Evolutionary conservation across 495 filamentous ascomycete genomes (phyloP).

Genomic region (Neurospora africana): DNA sequence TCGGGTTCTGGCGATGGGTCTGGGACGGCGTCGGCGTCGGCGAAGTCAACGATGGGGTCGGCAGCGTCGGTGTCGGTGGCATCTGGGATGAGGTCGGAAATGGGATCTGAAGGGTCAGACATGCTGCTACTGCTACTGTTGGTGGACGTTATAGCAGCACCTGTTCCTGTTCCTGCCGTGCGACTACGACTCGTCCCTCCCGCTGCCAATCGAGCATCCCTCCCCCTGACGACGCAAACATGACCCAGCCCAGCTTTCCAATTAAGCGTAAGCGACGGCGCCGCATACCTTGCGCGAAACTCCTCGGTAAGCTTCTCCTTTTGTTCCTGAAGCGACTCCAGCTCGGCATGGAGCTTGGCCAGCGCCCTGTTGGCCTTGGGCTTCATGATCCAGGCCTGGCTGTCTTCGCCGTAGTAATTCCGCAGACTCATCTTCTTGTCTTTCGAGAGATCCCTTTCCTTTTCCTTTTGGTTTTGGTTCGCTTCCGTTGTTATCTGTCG

Average conservation of each 20-base stretch:
- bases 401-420: conserved; percentile 42
- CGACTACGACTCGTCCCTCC: neutral
- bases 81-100: neutral
- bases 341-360: conserved; percentile 50
- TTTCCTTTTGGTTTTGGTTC: conserved; percentile 11
- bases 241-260: conserved; percentile 81
- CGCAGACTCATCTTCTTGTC: conserved; percentile 22
- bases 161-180: neutral
- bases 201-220: conserved; percentile 39
- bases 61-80: neutral
- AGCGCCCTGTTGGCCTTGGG: conserved; percentile 56
- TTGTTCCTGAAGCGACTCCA: conserved; percentile 46
- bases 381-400: conserved; percentile 82
- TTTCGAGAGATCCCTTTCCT: conserved; percentile 24
- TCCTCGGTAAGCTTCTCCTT: conserved; percentile 48
- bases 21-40: too few relatives aligned
- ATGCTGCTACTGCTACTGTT: neutral
- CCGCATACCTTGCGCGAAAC: conserved; percentile 42
- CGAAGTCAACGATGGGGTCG: neutral
- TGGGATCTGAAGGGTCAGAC: neutral
- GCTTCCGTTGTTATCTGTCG: conserved; percentile 16
- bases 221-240: conserved; percentile 83
- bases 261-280: conserved; percentile 57
- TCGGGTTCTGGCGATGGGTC: neutral
- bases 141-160: neutral